Conservation (phyloP, 306 rosid species). For the Corylus americana region DNA sequence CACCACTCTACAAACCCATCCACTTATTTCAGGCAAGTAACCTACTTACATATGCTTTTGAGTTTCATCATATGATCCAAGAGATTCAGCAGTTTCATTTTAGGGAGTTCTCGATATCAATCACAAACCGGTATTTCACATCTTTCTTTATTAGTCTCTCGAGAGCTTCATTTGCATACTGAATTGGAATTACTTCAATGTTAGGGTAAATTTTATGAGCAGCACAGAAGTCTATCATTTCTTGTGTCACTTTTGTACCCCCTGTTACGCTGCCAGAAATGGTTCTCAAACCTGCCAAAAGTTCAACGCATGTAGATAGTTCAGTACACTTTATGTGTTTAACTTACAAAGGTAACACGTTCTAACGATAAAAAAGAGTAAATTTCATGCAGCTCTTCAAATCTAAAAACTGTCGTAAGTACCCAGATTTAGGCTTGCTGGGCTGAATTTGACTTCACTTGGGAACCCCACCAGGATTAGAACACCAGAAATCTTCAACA, state of each 20-base stretch:
- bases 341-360: background rate
- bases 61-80: background rate
- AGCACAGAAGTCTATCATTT: conserved; percentile 83
- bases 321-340: conserved; percentile 5
- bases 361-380: background rate
- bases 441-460: conserved; percentile 69
- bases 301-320: background rate
- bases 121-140: conserved; percentile 80
- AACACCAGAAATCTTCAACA: conserved; percentile 63
- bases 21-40: background rate
- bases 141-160: conserved; percentile 71
- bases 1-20: background rate
- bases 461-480: conserved; percentile 76
- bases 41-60: background rate
- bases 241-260: conserved; percentile 68
- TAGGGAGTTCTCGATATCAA: conserved; percentile 70
- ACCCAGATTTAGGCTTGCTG: conserved; percentile 68
- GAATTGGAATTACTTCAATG: conserved; percentile 79
- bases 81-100: conserved; percentile 26
- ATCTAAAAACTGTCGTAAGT: conserved; percentile 18
- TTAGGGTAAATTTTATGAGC: conserved; percentile 58
- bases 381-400: conserved; percentile 11
- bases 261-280: conserved; percentile 64
- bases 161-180: conserved; percentile 83
- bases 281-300: conserved; percentile 58